Conservation (phyloP, 306 rosid genomes). For the Luffa acutangula region DNA sequence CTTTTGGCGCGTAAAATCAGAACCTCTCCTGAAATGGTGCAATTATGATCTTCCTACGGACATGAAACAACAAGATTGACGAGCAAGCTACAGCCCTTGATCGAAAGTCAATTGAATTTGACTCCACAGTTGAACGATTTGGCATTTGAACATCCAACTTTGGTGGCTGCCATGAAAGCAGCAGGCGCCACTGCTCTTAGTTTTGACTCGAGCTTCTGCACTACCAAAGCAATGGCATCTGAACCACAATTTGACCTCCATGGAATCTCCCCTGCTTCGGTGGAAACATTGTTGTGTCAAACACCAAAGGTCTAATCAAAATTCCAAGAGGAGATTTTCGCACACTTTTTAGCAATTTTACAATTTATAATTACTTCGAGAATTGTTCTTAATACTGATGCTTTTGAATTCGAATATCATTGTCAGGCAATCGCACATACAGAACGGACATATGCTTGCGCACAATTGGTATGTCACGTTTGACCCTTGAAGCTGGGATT, state of each 20-base stretch:
- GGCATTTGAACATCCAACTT: background rate
- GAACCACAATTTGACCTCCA: background rate
- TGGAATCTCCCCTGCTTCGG: background rate
- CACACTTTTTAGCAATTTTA: background rate
- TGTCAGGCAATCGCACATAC: background rate
- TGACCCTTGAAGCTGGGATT: conserved; percentile 4
- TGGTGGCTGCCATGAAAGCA: background rate
- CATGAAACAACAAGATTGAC: conserved; percentile 1
- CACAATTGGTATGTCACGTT: background rate
- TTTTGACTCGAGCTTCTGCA: background rate
- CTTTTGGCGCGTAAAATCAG: background rate
- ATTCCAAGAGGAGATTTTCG: background rate
- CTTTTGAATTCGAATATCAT: background rate
- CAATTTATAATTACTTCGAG: background rate
- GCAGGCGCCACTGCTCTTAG: background rate
- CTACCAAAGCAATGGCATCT: background rate
- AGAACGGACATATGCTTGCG: background rate
- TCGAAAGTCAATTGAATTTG: background rate
- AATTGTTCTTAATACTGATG: background rate
- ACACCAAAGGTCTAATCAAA: conserved; percentile 38
- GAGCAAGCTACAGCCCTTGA: background rate
- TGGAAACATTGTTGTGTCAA: conserved; percentile 10
- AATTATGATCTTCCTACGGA: background rate
- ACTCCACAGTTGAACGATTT: background rate
- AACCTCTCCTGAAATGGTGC: background rate